Conservation (phyloP, 768 basidiomycete genomes). For the Cyclocybe aegerita region DNA sequence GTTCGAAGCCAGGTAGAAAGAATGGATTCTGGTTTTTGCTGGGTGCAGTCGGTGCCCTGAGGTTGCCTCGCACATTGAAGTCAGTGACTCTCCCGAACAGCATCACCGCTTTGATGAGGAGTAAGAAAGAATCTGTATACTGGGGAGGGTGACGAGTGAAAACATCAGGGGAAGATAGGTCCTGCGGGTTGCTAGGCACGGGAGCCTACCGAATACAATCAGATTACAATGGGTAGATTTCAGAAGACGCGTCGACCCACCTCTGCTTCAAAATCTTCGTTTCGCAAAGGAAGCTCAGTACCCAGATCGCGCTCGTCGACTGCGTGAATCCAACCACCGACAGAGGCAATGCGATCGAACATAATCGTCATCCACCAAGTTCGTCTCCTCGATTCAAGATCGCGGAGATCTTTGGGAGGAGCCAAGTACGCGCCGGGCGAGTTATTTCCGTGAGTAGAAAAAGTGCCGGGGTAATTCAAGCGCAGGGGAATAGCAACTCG, state of each 20-base stretch:
- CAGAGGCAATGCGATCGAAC: constrained; percentile 79
- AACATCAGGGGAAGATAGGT: constrained; percentile 59
- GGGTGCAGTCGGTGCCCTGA: constrained; percentile 64
- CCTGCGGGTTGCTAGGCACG: constrained; percentile 75
- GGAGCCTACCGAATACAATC: constrained; percentile 39
- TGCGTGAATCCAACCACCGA: constrained; percentile 85
- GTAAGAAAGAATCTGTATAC: constrained; percentile 80
- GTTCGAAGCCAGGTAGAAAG: constrained; percentile 61
- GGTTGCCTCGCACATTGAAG: constrained; percentile 74
- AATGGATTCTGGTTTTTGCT: constrained; percentile 78
- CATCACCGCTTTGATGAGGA: constrained; percentile 83
- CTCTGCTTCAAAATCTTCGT: constrained; percentile 73
- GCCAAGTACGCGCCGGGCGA: constrained; percentile 80
- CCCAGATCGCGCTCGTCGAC: constrained; percentile 84
- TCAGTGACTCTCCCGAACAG: constrained; percentile 84
- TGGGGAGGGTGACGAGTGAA: constrained; percentile 70
- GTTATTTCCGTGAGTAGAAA: constrained; percentile 61
- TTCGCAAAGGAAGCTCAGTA: constrained; percentile 77
- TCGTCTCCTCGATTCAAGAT: constrained; percentile 75
- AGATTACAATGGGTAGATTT: neutral
- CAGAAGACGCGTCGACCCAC: constrained; percentile 36
- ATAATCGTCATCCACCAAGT: constrained; percentile 93
- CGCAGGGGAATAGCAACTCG: constrained; percentile 80
- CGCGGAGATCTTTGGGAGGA: constrained; percentile 72
- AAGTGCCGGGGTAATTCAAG: constrained; percentile 85